These are phyloP conservation scores for Heteromeles arbutifolia DNA, from an alignment of 306 rosid species.

Conservation along the genomic window DNA sequence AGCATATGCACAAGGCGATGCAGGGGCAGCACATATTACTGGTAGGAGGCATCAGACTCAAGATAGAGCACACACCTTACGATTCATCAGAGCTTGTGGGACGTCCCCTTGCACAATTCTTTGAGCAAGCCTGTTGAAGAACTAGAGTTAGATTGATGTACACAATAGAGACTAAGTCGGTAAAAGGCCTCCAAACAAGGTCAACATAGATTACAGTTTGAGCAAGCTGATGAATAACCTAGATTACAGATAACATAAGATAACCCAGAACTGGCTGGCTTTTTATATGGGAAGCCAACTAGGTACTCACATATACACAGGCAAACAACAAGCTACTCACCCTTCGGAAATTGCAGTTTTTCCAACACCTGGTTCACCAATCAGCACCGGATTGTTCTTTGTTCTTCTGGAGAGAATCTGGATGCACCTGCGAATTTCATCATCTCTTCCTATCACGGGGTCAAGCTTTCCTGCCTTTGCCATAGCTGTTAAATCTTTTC, in stretches of 20 bases:
- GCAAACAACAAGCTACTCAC: conserved; percentile 34
- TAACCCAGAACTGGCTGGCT: background rate
- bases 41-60: background rate
- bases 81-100: conserved; percentile 96
- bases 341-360: conserved; percentile 99
- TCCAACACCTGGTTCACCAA: conserved; percentile 99
- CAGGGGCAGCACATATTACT: background rate
- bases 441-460: conserved; percentile 99
- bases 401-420: conserved; percentile 98
- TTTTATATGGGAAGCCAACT: background rate
- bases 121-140: conserved; percentile 82
- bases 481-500: conserved; percentile 96
- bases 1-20: background rate
- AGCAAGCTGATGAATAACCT: background rate
- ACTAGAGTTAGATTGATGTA: conserved; percentile 1
- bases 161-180: background rate
- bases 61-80: conserved; percentile 56
- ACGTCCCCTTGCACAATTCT: conserved; percentile 98
- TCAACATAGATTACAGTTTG: background rate
- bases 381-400: conserved; percentile 93
- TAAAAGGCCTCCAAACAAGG: background rate
- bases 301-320: background rate
- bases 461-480: conserved; percentile 94
- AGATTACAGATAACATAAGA: background rate
- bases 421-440: conserved; percentile 97